These are phyloP conservation scores for Fonsecaea erecta DNA, from an alignment of 2,329 filamentous ascomycete genomes.

Conservation along the genomic window DNA sequence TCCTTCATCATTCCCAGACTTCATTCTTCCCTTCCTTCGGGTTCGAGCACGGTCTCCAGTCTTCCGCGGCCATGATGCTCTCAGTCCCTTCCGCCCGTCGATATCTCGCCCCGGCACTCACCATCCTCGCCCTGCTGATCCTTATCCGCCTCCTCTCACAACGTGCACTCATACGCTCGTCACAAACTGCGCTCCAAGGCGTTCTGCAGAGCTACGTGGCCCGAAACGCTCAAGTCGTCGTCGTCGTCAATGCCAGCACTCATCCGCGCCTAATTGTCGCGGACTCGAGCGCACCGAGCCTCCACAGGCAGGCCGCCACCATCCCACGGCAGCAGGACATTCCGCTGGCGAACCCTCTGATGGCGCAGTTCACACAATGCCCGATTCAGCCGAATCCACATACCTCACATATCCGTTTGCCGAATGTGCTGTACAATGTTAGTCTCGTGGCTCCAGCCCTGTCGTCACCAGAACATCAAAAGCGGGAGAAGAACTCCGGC, in stretches of 20 bases:
- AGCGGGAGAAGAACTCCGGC: constrained; percentile 17
- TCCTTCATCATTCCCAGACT: no score
- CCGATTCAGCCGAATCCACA: neutral
- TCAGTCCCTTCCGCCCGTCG: constrained; percentile 40
- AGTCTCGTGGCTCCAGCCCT: constrained; percentile 39
- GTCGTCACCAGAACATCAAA: constrained; percentile 10
- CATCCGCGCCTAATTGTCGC: neutral
- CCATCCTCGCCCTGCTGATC: constrained; percentile 33
- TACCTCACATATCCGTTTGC: constrained; percentile 42
- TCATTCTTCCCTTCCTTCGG: no score
- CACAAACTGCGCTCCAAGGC: constrained; percentile 5
- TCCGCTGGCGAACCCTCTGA: constrained; percentile 6
- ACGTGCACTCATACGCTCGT: constrained; percentile 3
- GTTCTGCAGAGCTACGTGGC: constrained; percentile 1
- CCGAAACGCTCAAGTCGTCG: neutral
- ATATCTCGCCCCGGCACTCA: constrained; percentile 36
- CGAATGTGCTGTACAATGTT: constrained; percentile 44
- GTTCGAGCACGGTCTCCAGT: no score
- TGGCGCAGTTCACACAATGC: constrained; percentile 8
- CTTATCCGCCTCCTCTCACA: constrained; percentile 31
- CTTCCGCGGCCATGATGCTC: constrained; percentile 33
- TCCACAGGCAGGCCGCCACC: neutral
- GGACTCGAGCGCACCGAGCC: neutral
- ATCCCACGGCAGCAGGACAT: neutral
- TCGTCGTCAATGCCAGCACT: constrained; percentile 1